phyloP scores from a whole-genome alignment of 2,329 filamentous ascomycete genomes.

The Alternaria gaisen region DNA sequence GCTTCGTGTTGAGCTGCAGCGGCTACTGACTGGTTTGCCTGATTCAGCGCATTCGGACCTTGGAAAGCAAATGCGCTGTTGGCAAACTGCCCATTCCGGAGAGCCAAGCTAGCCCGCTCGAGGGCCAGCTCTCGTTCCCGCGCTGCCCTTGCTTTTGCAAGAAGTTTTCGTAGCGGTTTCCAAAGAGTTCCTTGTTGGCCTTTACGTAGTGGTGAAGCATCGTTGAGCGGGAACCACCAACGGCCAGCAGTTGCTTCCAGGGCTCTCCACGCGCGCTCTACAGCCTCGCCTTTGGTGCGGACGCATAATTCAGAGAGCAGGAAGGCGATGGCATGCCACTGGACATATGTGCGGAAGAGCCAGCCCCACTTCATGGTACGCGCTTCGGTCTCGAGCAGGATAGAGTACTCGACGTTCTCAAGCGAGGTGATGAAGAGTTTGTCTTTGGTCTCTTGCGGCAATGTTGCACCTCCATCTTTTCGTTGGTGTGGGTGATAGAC shows the following conservation, averaged over 20 bases:
- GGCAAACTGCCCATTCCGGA: constrained; percentile 31
- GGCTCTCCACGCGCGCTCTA: constrained; percentile 68
- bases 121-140: constrained; percentile 61
- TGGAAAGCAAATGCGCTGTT: constrained; percentile 21
- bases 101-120: constrained; percentile 43
- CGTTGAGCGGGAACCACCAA: constrained; percentile 51
- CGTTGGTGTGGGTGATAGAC: constrained; percentile 78
- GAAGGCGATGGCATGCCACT: constrained; percentile 72
- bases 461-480: constrained; percentile 61
- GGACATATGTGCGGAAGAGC: constrained; percentile 71
- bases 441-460: constrained; percentile 70
- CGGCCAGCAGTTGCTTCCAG: constrained; percentile 59
- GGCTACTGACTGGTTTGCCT: constrained; percentile 13
- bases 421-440: constrained; percentile 76
- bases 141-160: constrained; percentile 65
- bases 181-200: constrained; percentile 64
- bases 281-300: constrained; percentile 64
- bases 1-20: constrained; percentile 32
- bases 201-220: constrained; percentile 36
- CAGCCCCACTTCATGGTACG: constrained; percentile 70
- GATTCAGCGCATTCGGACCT: constrained; percentile 16
- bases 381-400: constrained; percentile 70
- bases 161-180: constrained; percentile 68
- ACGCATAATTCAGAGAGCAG: constrained; percentile 68
- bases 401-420: constrained; percentile 76